A percentile compares a stretch with the other conserved stretches of the same genome.
phyloP scores from a whole-genome alignment of 2,329 filamentous ascomycete species.

The Fonsecaea pugnacius region DNA sequence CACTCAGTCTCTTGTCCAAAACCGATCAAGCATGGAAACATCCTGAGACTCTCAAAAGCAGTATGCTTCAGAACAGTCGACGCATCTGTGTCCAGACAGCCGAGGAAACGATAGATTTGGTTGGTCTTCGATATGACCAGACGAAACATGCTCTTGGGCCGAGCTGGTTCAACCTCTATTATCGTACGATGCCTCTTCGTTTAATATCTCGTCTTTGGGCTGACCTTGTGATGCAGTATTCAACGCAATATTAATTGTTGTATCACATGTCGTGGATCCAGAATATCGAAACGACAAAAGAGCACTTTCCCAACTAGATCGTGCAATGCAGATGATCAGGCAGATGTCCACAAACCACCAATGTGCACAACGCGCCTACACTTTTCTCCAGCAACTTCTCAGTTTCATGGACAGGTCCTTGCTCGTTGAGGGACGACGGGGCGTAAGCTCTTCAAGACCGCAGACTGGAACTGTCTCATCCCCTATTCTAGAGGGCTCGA shows the following conservation, averaged over 20 bases:
- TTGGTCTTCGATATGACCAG: conserved; percentile 2
- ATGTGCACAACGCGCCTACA: background rate
- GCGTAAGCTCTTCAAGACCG: background rate
- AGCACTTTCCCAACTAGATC: background rate
- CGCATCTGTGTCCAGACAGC: background rate
- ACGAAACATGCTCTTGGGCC: background rate
- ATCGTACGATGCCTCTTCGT: background rate
- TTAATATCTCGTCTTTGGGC: background rate
- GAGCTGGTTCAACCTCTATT: background rate
- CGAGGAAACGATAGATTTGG: background rate
- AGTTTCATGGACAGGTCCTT: background rate
- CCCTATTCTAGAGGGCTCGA: background rate
- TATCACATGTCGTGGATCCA: background rate
- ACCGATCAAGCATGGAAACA: background rate
- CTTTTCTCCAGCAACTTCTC: conserved; percentile 1
- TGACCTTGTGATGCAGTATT: background rate
- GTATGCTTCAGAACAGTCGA: conserved; percentile 2
- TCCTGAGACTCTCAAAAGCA: background rate
- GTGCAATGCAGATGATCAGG: conserved; percentile 2
- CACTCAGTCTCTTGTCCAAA: background rate
- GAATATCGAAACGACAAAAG: conserved; percentile 4
- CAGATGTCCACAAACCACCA: background rate
- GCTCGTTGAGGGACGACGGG: background rate
- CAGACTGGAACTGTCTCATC: background rate
- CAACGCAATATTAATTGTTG: background rate